Evolutionary conservation across 306 rosid species (phyloP).

Genomic region (Sicyos edulis): DNA sequence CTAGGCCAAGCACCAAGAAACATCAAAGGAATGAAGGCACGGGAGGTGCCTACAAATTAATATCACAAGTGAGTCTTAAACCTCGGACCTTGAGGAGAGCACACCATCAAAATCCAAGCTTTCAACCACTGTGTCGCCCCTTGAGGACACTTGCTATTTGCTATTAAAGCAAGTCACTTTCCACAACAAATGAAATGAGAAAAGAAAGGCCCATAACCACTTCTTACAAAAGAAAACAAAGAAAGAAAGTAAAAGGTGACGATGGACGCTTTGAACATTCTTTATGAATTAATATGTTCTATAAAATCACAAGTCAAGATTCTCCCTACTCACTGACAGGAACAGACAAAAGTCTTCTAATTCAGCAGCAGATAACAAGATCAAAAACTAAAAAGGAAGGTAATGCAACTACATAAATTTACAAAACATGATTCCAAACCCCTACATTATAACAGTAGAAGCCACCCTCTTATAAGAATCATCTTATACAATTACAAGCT

Average conservation of each 20-base stretch:
- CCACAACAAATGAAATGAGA: not conserved
- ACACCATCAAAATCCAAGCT: no score
- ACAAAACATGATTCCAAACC: not conserved
- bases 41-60: no score
- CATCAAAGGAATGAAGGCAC: no score
- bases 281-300: not conserved
- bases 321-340: not conserved
- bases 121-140: no score
- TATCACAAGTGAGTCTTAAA: no score
- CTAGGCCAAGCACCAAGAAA: no score
- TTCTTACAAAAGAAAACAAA: not conserved
- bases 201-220: not conserved
- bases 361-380: not conserved
- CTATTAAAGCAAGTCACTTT: not conserved
- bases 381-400: not conserved
- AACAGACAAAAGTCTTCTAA: not conserved
- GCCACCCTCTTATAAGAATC: not conserved
- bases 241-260: not conserved
- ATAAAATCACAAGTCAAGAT: not conserved
- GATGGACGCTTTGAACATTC: not conserved
- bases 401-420: not conserved
- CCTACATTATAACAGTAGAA: slow-evolving; percentile 3
- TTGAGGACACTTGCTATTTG: no score
- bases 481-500: not conserved
- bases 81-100: no score